Base-by-base conservation (phyloP, 2,329 filamentous ascomycete species). In the Dendrostoma leiphaemia region DNA sequence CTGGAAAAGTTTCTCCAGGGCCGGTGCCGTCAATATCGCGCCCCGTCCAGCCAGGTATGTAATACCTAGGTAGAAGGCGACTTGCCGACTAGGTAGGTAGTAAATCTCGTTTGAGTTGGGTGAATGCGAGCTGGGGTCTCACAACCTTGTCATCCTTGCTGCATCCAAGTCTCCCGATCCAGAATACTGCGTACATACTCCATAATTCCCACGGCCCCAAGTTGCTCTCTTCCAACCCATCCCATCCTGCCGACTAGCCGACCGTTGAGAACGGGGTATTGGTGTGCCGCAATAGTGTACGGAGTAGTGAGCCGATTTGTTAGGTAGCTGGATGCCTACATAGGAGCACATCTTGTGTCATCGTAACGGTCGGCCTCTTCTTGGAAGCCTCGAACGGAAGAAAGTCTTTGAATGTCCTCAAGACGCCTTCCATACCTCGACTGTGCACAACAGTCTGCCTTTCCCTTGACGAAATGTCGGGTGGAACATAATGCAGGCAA, bases 171-270 rank as follows among this genome's bases (percentile, higher is more conserved):
- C 37, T 28, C 9, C 37, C 35, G 28, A 32, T 35, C 24, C 44
- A 29, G 43, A 24, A 48, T 48, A 43, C 10, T 43, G 53, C n/a
- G n/a, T n/a, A n/a, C n/a, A n/a, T n/a, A 37, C 29, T 48, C 19
- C 48, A 43, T 52, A 24, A 17, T 28, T n/a, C 23, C 43, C 21
- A 23, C 17, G 21, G 23, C 41, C n/a, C 21, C 19, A 15, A 9
- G 26, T 31, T 10, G 43, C 29, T 47, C 10, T 6, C 29, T 34
- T 24, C 29, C 13, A 31, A 21, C 13, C 10, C 19, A 23, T 21
- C 44, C 28, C 15, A 23, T 21, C 44, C 28, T 23, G 43, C 13
- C 29, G 44, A 31, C 44, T 26, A 24, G 21, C 8, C 9, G 17
- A 45, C 28, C 26, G 12, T 21, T 45, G 19, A 47, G n/a, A 31